phyloP scores from a whole-genome alignment of 2,329 filamentous ascomycete genomes.

The Fusarium papillatum region DNA sequence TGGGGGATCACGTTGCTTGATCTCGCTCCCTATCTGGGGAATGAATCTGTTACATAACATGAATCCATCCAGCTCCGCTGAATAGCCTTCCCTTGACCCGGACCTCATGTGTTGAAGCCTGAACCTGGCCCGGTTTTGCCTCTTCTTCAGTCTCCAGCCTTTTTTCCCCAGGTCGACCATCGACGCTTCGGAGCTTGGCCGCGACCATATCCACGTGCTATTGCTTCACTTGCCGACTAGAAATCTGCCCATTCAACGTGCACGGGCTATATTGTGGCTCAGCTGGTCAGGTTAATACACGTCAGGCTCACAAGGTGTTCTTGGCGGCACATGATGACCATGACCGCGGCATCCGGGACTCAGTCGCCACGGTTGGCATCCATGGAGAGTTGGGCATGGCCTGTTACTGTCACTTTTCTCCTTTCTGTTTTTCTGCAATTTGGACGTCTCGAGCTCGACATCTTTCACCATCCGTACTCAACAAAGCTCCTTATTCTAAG shows the following conservation, averaged over 20 bases:
- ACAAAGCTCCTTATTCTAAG: neutral
- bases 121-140: neutral
- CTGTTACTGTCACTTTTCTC: neutral
- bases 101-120: conserved; percentile 19
- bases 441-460: neutral
- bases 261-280: neutral
- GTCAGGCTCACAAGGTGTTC: conserved; percentile 1
- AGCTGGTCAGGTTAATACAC: neutral
- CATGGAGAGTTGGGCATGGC: neutral
- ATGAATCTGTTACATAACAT: conserved; percentile 33
- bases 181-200: conserved; percentile 1
- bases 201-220: neutral
- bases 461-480: neutral
- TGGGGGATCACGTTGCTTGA: conserved; percentile 19
- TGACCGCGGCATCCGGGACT: neutral
- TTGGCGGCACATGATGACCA: neutral
- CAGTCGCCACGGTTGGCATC: neutral
- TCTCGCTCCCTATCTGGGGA: conserved; percentile 26
- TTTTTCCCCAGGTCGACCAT: conserved; percentile 7
- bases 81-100: conserved; percentile 34
- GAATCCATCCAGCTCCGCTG: conserved; percentile 24
- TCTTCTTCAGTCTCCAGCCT: neutral
- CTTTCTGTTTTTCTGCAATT: neutral
- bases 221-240: neutral
- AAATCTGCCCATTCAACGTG: neutral